Conservation (phyloP, 1,284 basidiomycete genomes). For the Puccinia triticina region DNA sequence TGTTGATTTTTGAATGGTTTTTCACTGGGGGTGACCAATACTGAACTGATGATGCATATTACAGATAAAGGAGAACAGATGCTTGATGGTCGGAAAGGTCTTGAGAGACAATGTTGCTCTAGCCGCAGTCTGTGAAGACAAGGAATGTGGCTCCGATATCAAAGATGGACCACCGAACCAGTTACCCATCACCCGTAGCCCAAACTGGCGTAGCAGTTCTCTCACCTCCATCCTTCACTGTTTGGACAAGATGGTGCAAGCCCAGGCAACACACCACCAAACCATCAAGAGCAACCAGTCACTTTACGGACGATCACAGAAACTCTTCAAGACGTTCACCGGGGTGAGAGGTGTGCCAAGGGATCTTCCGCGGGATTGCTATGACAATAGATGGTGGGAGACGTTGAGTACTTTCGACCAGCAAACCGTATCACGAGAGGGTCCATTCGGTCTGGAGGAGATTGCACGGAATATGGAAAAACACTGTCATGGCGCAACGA, state of each 20-base stretch:
- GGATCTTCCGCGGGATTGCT: conserved; percentile 4
- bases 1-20: background rate
- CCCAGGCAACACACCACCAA: conserved; percentile 12
- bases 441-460: background rate
- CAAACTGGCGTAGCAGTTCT: too few relatives aligned
- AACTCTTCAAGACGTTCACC: background rate
- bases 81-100: background rate
- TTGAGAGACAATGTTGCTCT: background rate
- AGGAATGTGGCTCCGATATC: background rate
- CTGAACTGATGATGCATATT: background rate
- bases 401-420: background rate
- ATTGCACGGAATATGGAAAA: background rate
- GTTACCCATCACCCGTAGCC: background rate
- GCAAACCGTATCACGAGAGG: background rate
- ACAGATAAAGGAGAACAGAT: background rate
- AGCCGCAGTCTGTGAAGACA: background rate
- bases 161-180: background rate
- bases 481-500: conserved; percentile 1
- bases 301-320: background rate
- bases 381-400: background rate
- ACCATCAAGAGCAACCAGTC: background rate
- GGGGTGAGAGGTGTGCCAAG: background rate
- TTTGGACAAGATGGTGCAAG: background rate
- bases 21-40: background rate
- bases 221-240: background rate